Evolutionary conservation across 805 yeast species (phyloP).

Genomic region (Cyberlindnera petersonii): DNA sequence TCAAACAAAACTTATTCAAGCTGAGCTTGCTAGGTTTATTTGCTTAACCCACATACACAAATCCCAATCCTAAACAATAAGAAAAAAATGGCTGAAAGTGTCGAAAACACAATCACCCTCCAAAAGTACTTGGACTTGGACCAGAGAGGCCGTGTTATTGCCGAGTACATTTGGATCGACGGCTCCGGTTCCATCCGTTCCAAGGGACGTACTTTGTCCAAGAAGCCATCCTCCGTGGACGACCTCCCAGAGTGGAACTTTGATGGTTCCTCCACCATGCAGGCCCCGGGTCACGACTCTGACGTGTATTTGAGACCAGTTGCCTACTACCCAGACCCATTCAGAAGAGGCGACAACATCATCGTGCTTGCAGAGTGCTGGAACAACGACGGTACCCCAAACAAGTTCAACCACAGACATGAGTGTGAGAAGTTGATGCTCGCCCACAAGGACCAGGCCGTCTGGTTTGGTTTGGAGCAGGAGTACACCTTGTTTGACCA

Average conservation of each 20-base stretch:
- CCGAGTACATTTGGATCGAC: conserved; percentile 98
- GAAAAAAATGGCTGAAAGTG: conserved; percentile 38
- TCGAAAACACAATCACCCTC: conserved; percentile 70
- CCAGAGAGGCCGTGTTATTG: conserved; percentile 83
- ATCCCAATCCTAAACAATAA: conserved; percentile 2
- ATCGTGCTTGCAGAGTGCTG: conserved; percentile 94
- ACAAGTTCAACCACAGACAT: conserved; percentile 97
- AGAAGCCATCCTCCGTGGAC: conserved; percentile 65
- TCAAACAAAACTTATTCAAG: too few relatives aligned
- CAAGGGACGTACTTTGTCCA: conserved; percentile 82
- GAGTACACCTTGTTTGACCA: conserved; percentile 96
- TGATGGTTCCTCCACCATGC: conserved; percentile 97
- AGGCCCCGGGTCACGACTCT: conserved; percentile 97
- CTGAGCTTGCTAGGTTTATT: too few relatives aligned
- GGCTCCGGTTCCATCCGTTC: conserved; percentile 88
- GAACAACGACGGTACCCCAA: conserved; percentile 98
- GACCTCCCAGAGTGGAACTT: conserved; percentile 99
- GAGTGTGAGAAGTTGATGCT: conserved; percentile 93
- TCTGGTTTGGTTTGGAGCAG: conserved; percentile 99
- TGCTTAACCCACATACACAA: too few relatives aligned
- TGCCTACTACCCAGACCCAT: conserved; percentile 92
- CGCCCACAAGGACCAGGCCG: conserved; percentile 78
- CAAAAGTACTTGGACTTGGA: conserved; percentile 78
- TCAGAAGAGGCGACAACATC: conserved; percentile 96
- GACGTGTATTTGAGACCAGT: conserved; percentile 95